phyloP scores from a whole-genome alignment of 176 grass and related monocot genomes.

The Oryza meyeriana region DNA sequence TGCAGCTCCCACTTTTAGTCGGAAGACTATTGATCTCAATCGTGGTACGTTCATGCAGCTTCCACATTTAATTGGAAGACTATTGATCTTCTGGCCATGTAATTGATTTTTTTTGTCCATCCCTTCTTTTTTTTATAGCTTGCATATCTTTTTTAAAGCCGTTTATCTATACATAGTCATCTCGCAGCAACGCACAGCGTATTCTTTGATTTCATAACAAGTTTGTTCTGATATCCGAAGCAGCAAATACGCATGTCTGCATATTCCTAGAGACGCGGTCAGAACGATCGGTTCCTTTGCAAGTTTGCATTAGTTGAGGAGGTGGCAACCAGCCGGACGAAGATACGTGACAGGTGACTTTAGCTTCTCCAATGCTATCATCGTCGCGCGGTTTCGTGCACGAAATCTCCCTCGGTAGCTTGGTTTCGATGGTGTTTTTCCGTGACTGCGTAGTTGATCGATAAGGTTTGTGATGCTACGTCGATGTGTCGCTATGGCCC shows the following conservation, averaged over 20 bases:
- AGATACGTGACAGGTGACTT: neutral
- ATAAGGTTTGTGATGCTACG: neutral
- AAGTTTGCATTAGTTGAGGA: neutral
- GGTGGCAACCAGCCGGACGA: constrained; percentile 2
- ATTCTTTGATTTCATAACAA: neutral
- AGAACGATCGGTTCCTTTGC: constrained; percentile 7
- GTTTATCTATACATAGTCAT: too few species aligned
- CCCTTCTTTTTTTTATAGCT: too few species aligned
- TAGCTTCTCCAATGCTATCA: neutral
- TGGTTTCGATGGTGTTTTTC: too few species aligned
- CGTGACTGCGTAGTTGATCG: neutral
- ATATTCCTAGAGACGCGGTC: neutral
- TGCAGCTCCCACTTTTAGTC: too few species aligned
- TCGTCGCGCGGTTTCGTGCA: constrained; percentile 28
- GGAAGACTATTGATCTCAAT: too few species aligned
- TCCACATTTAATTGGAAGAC: too few species aligned
- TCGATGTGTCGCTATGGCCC: neutral
- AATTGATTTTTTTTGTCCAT: too few species aligned
- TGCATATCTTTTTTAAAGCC: too few species aligned
- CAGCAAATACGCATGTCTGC: neutral
- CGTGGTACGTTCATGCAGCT: too few species aligned
- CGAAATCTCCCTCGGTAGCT: constrained; percentile 11
- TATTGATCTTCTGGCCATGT: too few species aligned
- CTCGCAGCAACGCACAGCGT: too few species aligned
- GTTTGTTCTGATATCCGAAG: neutral